Base-by-base conservation (phyloP, 371 early-diverging fungal genomes). In the Thermomucor indicae-seudaticae region DNA sequence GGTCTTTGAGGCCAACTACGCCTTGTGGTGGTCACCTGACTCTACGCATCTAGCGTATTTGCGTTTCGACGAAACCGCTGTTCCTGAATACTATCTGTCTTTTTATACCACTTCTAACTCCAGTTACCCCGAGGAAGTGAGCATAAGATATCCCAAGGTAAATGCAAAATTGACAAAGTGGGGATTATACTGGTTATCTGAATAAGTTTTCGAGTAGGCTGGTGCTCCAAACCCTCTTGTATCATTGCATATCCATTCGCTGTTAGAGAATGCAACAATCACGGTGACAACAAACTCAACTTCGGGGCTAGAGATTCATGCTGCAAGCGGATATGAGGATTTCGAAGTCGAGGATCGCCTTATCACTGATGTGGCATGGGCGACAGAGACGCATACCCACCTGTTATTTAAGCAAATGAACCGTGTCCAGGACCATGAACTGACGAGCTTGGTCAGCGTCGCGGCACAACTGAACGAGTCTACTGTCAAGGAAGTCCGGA, bases 1-100 rank as follows among this genome's bases (percentile, higher is more conserved):
- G 57, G 90, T 97, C 1, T 80, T 90, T 41, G 72, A 60, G 0
- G 60, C 66, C 0, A 72, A 85, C 16, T 66, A 70, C 14, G 87
- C 95, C 1, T 56, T 91, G 23, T 95, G 94, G 95, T 95, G 96
- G 90, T 88, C 93, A 0, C 92, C 93, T 4, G 91, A 91, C 48
- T 90, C 85, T 2, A 77, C 73, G 6, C 78, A 80, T 11, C 42
- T 96, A 24, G 93, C 92, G 0, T 97, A 83, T 59, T 58, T 97
- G 46, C 85, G 91, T 5, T 85, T 93, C 43, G 84, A 96, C 60
- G 96, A 95, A 44, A 79, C 88, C 2, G 65, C 62, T 3, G 96
- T 97, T 0, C 91, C 90, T 22, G 86, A 86, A 52, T 90, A 78
- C 50, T 72, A 78, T 45, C 75, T 88, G 38, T 85, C 88, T 34